Conservation (phyloP, 2,329 filamentous ascomycete species). For the Penicillium sp. region DNA sequence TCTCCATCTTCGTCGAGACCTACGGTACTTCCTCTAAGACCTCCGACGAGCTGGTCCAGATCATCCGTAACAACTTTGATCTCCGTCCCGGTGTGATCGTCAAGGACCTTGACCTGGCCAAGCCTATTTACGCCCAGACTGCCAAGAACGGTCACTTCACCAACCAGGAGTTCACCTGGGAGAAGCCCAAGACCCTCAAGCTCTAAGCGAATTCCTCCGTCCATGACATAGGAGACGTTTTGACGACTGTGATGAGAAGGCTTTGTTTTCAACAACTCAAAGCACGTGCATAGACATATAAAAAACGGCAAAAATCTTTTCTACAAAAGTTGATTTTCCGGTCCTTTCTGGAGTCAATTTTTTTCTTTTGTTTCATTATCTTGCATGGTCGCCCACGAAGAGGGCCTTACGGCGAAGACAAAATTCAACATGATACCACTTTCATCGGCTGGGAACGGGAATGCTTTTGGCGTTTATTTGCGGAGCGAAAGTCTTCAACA, state of each 20-base stretch:
- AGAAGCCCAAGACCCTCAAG: constrained; percentile 93
- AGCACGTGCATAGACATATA: constrained; percentile 42
- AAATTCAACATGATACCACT: constrained; percentile 52
- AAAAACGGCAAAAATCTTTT: constrained; percentile 24
- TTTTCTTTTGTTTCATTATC: constrained; percentile 32
- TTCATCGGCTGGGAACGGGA: constrained; percentile 42
- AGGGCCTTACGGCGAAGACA: constrained; percentile 40
- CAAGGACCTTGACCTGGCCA: constrained; percentile 89
- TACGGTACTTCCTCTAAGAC: constrained; percentile 91
- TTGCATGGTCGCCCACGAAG: constrained; percentile 38
- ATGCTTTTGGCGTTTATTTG: constrained; percentile 40
- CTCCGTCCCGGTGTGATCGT: constrained; percentile 97
- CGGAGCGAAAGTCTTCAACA: constrained; percentile 45
- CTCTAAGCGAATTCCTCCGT: constrained; percentile 60
- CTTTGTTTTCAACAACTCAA: constrained; percentile 54
- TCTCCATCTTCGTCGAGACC: constrained; percentile 95
- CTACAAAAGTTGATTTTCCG: constrained; percentile 12
- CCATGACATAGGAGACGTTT: constrained; percentile 25
- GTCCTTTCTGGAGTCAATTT: constrained; percentile 20
- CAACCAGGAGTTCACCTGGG: constrained; percentile 97
- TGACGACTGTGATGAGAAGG: constrained; percentile 47
- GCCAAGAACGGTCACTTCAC: constrained; percentile 99
- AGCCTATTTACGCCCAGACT: constrained; percentile 97
- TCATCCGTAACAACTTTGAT: constrained; percentile 96
- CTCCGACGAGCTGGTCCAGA: constrained; percentile 90